Evolutionary conservation across 2,329 filamentous ascomycete species (phyloP).

Genomic region (Calonectria hawksworthii): DNA sequence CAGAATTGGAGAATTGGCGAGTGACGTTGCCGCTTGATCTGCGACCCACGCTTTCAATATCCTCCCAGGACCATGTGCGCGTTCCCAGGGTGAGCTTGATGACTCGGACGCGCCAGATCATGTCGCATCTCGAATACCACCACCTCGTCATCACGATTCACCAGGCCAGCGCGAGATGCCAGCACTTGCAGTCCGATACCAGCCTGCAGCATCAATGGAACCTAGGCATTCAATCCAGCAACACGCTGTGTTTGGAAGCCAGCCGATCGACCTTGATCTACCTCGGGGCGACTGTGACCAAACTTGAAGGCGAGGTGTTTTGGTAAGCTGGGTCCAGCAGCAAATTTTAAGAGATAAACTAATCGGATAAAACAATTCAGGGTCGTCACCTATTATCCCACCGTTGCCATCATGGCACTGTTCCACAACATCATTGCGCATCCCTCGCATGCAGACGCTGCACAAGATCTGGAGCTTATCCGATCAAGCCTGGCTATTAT

Average conservation of each 20-base stretch:
- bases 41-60: background rate
- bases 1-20: background rate
- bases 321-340: background rate
- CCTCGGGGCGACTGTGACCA: background rate
- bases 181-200: background rate
- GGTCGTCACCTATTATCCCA: background rate
- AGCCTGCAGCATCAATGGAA: background rate
- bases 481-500: background rate
- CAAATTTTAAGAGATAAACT: background rate
- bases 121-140: background rate
- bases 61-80: background rate
- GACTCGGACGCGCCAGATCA: background rate
- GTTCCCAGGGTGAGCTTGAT: background rate
- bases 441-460: background rate
- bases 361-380: background rate
- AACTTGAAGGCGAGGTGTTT: background rate
- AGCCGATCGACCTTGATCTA: background rate
- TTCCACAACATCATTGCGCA: constrained; percentile 1
- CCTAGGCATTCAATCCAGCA: background rate
- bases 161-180: background rate
- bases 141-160: background rate
- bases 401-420: constrained; percentile 9
- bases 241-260: background rate
- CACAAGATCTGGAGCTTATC: background rate
- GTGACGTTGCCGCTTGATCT: background rate